phyloP scores from a whole-genome alignment of 495 filamentous ascomycete species.

The Neurospora sp. region DNA sequence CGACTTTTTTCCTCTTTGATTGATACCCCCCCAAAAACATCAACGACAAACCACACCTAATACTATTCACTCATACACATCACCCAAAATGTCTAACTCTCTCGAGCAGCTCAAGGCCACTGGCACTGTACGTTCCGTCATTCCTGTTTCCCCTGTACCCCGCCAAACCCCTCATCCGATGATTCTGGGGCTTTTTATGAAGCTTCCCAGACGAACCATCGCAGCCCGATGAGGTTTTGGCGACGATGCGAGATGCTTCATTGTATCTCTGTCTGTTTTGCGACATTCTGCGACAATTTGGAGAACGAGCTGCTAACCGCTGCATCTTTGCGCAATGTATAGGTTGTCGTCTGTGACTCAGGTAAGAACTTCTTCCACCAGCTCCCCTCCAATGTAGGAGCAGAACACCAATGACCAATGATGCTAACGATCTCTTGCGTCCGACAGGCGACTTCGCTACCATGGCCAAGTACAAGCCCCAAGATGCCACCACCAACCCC shows the following conservation, averaged over 20 bases:
- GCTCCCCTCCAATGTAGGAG: not conserved
- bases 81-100: constrained; percentile 62
- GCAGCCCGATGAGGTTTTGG: not conserved
- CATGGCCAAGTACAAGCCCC: constrained; percentile 99
- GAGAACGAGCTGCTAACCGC: constrained; percentile 15
- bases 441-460: constrained; percentile 35
- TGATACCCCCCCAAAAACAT: not conserved
- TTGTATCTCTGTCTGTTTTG: not conserved
- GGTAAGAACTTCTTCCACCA: constrained; percentile 45
- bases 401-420: not conserved
- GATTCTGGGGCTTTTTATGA: not conserved
- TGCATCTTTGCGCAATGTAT: constrained; percentile 6
- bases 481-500: constrained; percentile 99
- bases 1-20: not conserved
- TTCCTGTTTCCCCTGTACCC: constrained; percentile 17
- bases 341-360: constrained; percentile 94
- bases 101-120: constrained; percentile 93
- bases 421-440: not conserved
- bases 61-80: not conserved
- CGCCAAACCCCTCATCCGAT: constrained; percentile 24
- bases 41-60: not conserved
- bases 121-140: constrained; percentile 69
- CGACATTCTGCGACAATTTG: not conserved
- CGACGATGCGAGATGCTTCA: not conserved
- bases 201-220: constrained; percentile 2